Evolutionary conservation across 2,329 filamentous ascomycete species (phyloP).

Genomic region (Aspergillus fumigatus): DNA sequence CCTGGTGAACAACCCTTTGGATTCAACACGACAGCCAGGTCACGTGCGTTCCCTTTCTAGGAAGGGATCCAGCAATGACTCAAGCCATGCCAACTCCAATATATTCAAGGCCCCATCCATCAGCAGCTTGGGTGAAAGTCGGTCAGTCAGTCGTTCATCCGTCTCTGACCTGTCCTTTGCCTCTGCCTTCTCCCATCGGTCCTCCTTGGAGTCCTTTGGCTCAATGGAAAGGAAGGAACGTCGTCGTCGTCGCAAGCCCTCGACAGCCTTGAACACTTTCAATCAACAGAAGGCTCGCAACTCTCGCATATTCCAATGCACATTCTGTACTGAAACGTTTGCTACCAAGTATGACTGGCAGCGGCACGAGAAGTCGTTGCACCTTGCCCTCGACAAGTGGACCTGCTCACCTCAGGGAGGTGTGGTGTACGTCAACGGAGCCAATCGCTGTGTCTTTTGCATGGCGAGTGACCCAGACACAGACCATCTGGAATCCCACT

Average conservation of each 20-base stretch:
- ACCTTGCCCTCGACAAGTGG: slow-evolving; percentile 55
- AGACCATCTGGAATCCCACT: slow-evolving; percentile 57
- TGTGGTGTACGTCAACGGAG: slow-evolving; percentile 46
- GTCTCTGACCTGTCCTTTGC: slow-evolving; percentile 51
- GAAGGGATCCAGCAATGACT: slow-evolving; percentile 47
- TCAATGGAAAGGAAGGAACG: slow-evolving; percentile 57
- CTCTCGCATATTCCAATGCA: slow-evolving; percentile 53
- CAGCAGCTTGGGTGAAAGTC: slow-evolving; percentile 51
- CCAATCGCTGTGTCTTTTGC: slow-evolving; percentile 57
- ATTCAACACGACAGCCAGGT: slow-evolving; percentile 28
- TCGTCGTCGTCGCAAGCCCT: slow-evolving; percentile 49
- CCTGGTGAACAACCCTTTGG: slow-evolving; percentile 43
- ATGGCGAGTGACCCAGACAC: slow-evolving; percentile 48
- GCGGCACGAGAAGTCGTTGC: slow-evolving; percentile 55
- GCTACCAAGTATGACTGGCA: slow-evolving; percentile 57
- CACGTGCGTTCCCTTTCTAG: slow-evolving; percentile 35
- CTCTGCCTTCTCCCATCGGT: slow-evolving; percentile 53
- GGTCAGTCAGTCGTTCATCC: slow-evolving; percentile 50
- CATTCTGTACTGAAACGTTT: slow-evolving; percentile 55
- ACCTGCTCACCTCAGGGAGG: slow-evolving; percentile 58
- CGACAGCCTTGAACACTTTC: slow-evolving; percentile 38
- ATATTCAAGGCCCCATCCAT: slow-evolving; percentile 50
- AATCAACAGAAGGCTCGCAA: slow-evolving; percentile 38
- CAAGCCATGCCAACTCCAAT: slow-evolving; percentile 49
- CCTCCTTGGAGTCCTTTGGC: slow-evolving; percentile 52